Evolutionary conservation across 805 yeast species (phyloP).

Genomic region (Kodamaea jinghongensis): DNA sequence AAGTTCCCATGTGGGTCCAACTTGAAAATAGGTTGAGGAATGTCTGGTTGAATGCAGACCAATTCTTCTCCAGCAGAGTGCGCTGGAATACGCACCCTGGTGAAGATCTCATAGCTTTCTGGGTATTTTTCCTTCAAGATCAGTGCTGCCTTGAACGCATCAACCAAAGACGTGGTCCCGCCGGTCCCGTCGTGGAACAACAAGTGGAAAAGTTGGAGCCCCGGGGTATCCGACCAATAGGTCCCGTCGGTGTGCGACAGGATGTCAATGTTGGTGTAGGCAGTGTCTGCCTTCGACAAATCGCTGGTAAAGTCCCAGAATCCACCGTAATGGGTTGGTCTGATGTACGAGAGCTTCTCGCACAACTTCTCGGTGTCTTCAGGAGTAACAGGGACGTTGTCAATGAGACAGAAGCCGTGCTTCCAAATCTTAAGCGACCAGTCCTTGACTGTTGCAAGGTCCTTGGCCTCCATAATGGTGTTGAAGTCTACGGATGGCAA

Average conservation of each 20-base stretch:
- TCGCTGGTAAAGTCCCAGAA: constrained; percentile 78
- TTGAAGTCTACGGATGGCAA: constrained; percentile 51
- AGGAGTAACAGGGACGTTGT: constrained; percentile 58
- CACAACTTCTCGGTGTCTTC: constrained; percentile 57
- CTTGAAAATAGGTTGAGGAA: constrained; percentile 57
- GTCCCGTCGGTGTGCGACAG: constrained; percentile 72
- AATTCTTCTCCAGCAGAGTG: constrained; percentile 72
- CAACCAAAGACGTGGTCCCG: constrained; percentile 66
- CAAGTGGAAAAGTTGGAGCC: constrained; percentile 65
- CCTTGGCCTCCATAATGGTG: constrained; percentile 37
- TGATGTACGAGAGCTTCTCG: constrained; percentile 55
- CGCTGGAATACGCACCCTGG: constrained; percentile 55
- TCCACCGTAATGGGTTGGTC: constrained; percentile 76
- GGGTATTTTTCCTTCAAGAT: constrained; percentile 46
- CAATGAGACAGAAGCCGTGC: constrained; percentile 61
- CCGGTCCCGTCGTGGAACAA: constrained; percentile 63
- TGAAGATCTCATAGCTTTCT: constrained; percentile 48
- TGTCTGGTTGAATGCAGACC: constrained; percentile 57
- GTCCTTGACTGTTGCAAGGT: constrained; percentile 44
- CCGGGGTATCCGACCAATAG: constrained; percentile 72
- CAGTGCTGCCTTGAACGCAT: constrained; percentile 61
- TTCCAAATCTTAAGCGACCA: constrained; percentile 54
- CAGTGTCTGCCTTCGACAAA: constrained; percentile 64
- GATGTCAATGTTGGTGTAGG: constrained; percentile 66
- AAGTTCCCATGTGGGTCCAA: constrained; percentile 50